These are phyloP conservation scores for Sonneratia alba DNA, from an alignment of 345 rosid genomes.

Conservation along the genomic window DNA sequence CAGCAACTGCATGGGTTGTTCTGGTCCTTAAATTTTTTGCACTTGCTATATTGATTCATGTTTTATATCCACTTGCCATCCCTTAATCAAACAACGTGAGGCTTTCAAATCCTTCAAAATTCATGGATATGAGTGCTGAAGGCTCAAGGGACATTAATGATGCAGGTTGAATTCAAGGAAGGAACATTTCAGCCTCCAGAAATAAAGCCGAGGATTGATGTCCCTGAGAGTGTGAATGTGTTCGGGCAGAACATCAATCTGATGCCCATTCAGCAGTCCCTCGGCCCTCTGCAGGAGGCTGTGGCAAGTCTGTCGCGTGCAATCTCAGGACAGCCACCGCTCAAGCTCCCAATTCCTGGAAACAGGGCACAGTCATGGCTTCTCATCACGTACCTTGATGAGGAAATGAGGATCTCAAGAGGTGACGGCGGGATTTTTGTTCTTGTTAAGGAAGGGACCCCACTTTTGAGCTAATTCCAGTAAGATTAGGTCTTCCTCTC, in stretches of 20 bases:
- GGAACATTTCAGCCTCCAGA: constrained; percentile 76
- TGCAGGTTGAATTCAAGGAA: constrained; percentile 83
- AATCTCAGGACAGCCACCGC: constrained; percentile 73
- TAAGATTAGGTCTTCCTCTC: constrained; percentile 12
- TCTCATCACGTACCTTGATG: constrained; percentile 74
- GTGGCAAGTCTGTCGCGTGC: constrained; percentile 56
- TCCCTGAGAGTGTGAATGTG: constrained; percentile 50
- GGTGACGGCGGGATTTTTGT: constrained; percentile 97
- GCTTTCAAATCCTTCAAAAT: neutral
- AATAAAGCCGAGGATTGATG: constrained; percentile 61
- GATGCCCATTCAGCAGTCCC: constrained; percentile 60
- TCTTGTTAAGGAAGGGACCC: constrained; percentile 80
- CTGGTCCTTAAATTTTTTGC: too few relatives aligned
- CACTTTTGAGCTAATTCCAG: constrained; percentile 51
- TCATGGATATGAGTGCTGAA: neutral
- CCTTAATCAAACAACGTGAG: neutral
- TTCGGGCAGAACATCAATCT: constrained; percentile 75
- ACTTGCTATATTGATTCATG: too few relatives aligned
- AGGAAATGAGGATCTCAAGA: constrained; percentile 79
- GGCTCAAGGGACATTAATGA: neutral
- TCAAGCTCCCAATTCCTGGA: constrained; percentile 80
- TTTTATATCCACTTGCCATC: neutral
- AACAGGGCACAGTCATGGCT: constrained; percentile 68
- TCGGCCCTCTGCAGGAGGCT: constrained; percentile 63
- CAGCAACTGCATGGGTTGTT: neutral